Evolutionary conservation across 164 flowering plant species (phyloP).

Genomic region (Kalanchoe fedtschenkoi): DNA sequence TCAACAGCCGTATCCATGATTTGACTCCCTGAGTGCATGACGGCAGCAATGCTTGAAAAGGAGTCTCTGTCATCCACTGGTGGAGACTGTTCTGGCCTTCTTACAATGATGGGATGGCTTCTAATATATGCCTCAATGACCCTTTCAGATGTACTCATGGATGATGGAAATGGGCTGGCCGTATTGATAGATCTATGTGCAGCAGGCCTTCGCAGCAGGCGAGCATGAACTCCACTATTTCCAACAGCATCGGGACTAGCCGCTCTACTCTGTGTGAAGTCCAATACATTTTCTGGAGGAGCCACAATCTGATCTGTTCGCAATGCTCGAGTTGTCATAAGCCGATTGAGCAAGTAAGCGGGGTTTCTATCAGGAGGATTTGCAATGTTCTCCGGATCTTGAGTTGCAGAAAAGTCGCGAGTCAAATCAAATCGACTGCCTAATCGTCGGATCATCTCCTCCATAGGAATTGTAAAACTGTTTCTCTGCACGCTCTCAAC

Average conservation of each 20-base stretch:
- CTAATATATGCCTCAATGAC: conserved; percentile 31
- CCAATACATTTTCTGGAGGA: conserved; percentile 27
- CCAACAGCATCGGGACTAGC: conserved; percentile 23
- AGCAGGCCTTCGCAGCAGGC: conserved; percentile 26
- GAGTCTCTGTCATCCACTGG: conserved; percentile 63
- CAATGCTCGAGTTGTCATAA: conserved; percentile 40
- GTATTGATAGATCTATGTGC: conserved; percentile 21
- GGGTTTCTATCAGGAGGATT: conserved; percentile 24
- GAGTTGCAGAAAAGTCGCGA: conserved; percentile 21
- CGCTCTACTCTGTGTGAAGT: conserved; percentile 16
- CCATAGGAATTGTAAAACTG: conserved; percentile 38
- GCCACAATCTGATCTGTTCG: conserved; percentile 35
- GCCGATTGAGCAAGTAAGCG: conserved; percentile 27
- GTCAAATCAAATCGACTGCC: conserved; percentile 44
- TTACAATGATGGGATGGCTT: conserved; percentile 19
- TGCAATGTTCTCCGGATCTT: conserved; percentile 17
- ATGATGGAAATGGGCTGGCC: conserved; percentile 21
- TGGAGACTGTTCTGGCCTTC: conserved; percentile 39
- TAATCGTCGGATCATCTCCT: conserved; percentile 64
- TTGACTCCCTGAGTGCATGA: conserved; percentile 55
- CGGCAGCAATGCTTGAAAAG: conserved; percentile 69
- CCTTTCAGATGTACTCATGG: conserved; percentile 30
- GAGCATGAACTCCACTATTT: conserved; percentile 17
- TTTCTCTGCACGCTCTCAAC: conserved; percentile 54
- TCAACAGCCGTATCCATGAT: conserved; percentile 59